Percentiles rank a stretch among this genome's conserved stretches.
Conservation (phyloP, 2,329 filamentous ascomycete genomes). For the Aspergillus sp. region DNA sequence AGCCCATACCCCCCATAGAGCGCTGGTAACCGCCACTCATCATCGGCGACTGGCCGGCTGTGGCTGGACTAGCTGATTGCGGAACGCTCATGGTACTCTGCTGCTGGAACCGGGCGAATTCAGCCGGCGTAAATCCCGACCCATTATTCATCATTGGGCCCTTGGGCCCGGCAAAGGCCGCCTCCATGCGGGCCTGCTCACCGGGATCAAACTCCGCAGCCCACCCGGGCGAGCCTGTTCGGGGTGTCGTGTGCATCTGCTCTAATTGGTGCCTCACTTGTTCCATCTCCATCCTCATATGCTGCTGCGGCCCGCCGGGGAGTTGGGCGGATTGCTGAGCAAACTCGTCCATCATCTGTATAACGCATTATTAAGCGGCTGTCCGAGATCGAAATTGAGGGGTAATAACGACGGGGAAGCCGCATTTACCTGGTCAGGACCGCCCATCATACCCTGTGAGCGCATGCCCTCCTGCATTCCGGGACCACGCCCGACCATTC, state of each 20-base stretch:
- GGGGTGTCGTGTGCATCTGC: slow-evolving; percentile 50
- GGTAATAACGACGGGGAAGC: not conserved
- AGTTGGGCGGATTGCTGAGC: slow-evolving; percentile 73
- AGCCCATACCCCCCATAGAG: slow-evolving; percentile 47
- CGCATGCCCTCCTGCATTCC: slow-evolving; percentile 75
- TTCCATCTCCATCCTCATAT: slow-evolving; percentile 57
- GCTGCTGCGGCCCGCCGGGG: slow-evolving; percentile 56
- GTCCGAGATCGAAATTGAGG: not conserved
- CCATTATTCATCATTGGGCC: slow-evolving; percentile 45
- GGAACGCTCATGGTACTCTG: slow-evolving; percentile 60
- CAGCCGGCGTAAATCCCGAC: slow-evolving; percentile 72
- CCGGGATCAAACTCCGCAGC: slow-evolving; percentile 64
- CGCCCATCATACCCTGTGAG: slow-evolving; percentile 65
- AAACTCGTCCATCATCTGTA: slow-evolving; percentile 89
- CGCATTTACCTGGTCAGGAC: slow-evolving; percentile 67
- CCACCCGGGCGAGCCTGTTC: slow-evolving; percentile 60
- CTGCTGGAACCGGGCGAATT: slow-evolving; percentile 85
- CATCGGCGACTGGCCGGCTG: slow-evolving; percentile 57
- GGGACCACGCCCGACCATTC: slow-evolving; percentile 74
- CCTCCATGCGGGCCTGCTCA: slow-evolving; percentile 69
- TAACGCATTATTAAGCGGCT: slow-evolving; percentile 27
- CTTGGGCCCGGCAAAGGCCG: slow-evolving; percentile 61
- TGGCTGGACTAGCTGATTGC: slow-evolving; percentile 61
- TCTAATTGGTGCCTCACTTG: slow-evolving; percentile 65
- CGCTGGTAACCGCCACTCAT: slow-evolving; percentile 53